These are phyloP conservation scores for Scedosporium apiospermum DNA, from an alignment of 2,329 filamentous ascomycete genomes.

Conservation along the genomic window DNA sequence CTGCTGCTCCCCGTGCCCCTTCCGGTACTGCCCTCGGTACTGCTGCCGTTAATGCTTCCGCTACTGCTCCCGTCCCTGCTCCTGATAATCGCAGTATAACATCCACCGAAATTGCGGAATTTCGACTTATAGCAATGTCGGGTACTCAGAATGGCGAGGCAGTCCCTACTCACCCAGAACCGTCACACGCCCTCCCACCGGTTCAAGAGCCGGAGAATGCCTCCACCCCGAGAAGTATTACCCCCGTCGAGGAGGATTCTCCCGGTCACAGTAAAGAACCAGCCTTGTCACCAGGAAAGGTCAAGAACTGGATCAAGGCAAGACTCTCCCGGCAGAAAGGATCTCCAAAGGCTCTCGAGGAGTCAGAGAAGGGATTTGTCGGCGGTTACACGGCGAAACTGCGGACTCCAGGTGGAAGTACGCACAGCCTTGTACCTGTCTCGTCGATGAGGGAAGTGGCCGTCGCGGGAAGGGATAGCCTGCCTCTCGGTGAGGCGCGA, in stretches of 20 bases:
- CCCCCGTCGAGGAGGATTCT: not conserved
- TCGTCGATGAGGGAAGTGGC: not conserved
- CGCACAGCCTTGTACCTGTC: not conserved
- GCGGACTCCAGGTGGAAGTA: not conserved
- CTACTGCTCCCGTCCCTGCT: not conserved
- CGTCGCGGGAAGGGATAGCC: not conserved
- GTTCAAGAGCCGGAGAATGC: not conserved
- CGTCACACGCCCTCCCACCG: not conserved
- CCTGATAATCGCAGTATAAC: not conserved
- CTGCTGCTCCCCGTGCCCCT: not conserved
- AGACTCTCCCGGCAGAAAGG: not conserved
- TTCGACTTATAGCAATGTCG: not conserved
- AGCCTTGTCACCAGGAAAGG: conserved; percentile 10
- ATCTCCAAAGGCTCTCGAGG: not conserved
- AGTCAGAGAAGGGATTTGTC: not conserved
- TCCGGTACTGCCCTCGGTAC: not conserved
- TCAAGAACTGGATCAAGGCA: conserved; percentile 6
- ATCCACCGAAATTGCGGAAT: not conserved
- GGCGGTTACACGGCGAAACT: conserved; percentile 1
- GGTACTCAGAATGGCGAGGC: not conserved
- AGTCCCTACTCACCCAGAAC: not conserved
- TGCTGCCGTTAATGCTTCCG: not conserved
- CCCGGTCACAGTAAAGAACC: not conserved
- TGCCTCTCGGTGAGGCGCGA: not conserved
- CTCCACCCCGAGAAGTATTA: not conserved